Conservation (phyloP, 2,329 filamentous ascomycete genomes). For the Dothidotthia symphoricarpi region DNA sequence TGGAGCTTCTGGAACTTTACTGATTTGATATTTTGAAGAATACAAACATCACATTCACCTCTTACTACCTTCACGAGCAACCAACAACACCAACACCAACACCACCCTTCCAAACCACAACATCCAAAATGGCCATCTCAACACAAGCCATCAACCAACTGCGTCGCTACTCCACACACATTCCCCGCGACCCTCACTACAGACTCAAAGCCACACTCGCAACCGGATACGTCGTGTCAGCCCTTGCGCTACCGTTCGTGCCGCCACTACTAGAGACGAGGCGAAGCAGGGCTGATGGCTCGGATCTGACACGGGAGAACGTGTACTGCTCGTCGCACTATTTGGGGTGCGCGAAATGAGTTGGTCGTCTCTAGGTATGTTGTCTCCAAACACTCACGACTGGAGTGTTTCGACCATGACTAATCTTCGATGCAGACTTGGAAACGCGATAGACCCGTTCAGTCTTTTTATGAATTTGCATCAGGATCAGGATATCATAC, state of each 20-base stretch:
- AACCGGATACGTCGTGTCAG: slow-evolving; percentile 40
- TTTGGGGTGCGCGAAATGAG: slow-evolving; percentile 26
- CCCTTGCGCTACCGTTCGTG: slow-evolving; percentile 43
- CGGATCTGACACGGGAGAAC: slow-evolving; percentile 36
- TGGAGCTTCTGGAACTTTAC: background rate
- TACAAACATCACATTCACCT: too few species aligned
- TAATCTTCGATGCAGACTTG: too few species aligned
- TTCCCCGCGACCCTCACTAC: slow-evolving; percentile 38
- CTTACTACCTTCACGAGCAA: background rate
- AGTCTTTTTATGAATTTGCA: too few species aligned
- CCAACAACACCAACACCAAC: background rate
- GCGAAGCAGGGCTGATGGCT: slow-evolving; percentile 39
- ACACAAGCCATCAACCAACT: slow-evolving; percentile 33
- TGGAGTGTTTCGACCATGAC: too few species aligned
- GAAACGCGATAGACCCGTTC: too few species aligned
- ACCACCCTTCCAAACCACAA: background rate
- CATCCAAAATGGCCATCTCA: slow-evolving; percentile 29
- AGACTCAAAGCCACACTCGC: slow-evolving; percentile 37
- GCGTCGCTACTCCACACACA: slow-evolving; percentile 38
- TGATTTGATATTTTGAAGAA: background rate
- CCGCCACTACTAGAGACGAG: slow-evolving; percentile 41
- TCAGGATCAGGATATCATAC: too few species aligned
- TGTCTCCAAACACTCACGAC: too few species aligned
- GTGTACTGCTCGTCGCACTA: slow-evolving; percentile 29
- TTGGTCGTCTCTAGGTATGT: too few species aligned